Percentiles rank a stretch among this genome's conserved stretches.
These are phyloP conservation scores for Candida verbasci DNA, from an alignment of 805 yeast genomes.

Conservation along the genomic window DNA sequence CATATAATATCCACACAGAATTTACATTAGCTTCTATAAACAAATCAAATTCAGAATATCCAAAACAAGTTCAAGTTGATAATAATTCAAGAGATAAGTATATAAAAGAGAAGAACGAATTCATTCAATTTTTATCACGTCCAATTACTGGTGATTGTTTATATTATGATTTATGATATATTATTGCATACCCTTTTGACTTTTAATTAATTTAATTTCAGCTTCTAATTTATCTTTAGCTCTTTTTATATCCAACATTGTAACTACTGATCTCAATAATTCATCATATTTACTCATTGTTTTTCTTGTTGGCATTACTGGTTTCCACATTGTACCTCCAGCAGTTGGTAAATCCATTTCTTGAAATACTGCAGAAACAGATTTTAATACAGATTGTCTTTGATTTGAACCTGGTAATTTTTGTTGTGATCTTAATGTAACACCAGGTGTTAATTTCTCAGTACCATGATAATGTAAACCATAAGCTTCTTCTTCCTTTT, in stretches of 20 bases:
- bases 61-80: not conserved
- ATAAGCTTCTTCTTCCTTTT: slow-evolving; percentile 77
- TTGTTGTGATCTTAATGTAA: slow-evolving; percentile 67
- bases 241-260: slow-evolving; percentile 76
- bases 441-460: slow-evolving; percentile 76
- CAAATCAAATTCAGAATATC: not conserved
- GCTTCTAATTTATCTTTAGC: slow-evolving; percentile 85
- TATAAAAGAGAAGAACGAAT: not conserved
- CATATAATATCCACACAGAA: not conserved
- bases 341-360: slow-evolving; percentile 73
- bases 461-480: slow-evolving; percentile 75
- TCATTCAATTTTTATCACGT: not conserved
- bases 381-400: slow-evolving; percentile 73
- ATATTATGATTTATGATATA: slow-evolving; percentile 6
- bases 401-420: slow-evolving; percentile 41
- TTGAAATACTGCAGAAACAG: slow-evolving; percentile 61
- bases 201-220: slow-evolving; percentile 49
- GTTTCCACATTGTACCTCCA: slow-evolving; percentile 53
- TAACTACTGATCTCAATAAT: slow-evolving; percentile 62
- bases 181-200: slow-evolving; percentile 34
- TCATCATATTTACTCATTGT: slow-evolving; percentile 77
- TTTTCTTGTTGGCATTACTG: slow-evolving; percentile 80
- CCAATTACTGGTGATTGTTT: not conserved
- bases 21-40: not conserved
- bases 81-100: no score